A percentile compares a stretch with the other conserved stretches of the same genome.
phyloP scores from a whole-genome alignment of 352 stramenopile genomes.

The Globisporangium barbulae region DNA sequence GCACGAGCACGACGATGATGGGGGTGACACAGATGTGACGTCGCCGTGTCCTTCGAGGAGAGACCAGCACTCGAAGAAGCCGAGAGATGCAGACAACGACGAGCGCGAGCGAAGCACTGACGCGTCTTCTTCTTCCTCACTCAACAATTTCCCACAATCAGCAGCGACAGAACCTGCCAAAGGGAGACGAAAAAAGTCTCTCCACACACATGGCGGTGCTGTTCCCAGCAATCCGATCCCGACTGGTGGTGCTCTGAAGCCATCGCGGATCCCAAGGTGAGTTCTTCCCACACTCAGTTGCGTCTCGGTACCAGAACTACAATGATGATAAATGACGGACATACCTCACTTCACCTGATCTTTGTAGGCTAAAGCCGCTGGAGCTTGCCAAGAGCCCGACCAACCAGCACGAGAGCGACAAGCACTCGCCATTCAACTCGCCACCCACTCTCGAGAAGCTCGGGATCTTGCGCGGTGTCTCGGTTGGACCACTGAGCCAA shows the following conservation, averaged over 20 bases:
- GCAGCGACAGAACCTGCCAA: not conserved
- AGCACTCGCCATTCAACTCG: slow-evolving; percentile 1
- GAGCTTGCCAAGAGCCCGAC: slow-evolving; percentile 18
- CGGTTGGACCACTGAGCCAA: slow-evolving; percentile 19
- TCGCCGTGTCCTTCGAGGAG: slow-evolving; percentile 1
- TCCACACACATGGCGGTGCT: not conserved
- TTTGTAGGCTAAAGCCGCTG: slow-evolving; percentile 39
- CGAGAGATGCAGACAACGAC: slow-evolving; percentile 8
- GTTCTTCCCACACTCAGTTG: not conserved
- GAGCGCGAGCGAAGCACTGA: slow-evolving; percentile 16
- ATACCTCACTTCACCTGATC: not conserved
- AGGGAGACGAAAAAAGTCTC: not conserved
- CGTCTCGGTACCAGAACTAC: not conserved
- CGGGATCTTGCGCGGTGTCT: slow-evolving; percentile 20
- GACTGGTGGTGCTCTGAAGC: slow-evolving; percentile 3
- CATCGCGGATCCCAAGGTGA: slow-evolving; percentile 18
- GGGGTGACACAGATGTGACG: not conserved
- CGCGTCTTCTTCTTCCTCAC: not conserved
- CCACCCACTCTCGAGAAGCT: slow-evolving; percentile 5
- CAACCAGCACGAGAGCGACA: slow-evolving; percentile 11
- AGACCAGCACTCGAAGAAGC: not conserved
- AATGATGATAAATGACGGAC: not conserved
- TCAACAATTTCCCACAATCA: not conserved
- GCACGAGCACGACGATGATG: not conserved
- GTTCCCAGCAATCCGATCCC: not conserved